phyloP scores from a whole-genome alignment of 331 rosid genomes.

The Quercus tomentella region DNA sequence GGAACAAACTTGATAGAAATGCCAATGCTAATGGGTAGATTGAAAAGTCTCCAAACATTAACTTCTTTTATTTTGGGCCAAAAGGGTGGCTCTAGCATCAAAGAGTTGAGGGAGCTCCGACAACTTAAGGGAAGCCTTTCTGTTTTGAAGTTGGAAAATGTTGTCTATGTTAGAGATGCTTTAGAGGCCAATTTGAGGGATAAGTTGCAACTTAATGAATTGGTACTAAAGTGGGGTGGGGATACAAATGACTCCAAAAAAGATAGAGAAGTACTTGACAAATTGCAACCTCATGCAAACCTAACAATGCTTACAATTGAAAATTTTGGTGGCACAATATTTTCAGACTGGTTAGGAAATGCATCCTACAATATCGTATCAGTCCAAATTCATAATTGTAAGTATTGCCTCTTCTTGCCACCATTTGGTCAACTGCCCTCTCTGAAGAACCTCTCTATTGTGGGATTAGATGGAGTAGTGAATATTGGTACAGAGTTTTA shows the following conservation, averaged over 20 bases:
- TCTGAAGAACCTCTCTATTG: slow-evolving; percentile 3
- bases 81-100: neutral
- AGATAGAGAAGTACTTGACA: neutral
- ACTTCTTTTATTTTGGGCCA: neutral
- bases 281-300: neutral
- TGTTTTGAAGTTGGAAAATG: neutral
- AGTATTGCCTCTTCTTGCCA: slow-evolving; percentile 16
- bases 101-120: neutral
- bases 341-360: slow-evolving; percentile 21
- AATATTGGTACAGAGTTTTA: slow-evolving; percentile 5
- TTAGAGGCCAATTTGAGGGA: neutral
- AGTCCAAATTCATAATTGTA: slow-evolving; percentile 3
- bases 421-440: slow-evolving; percentile 24
- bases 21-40: neutral
- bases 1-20: neutral
- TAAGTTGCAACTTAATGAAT: neutral
- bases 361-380: neutral
- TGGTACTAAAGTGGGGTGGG: neutral
- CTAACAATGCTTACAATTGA: neutral
- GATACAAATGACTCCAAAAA: neutral
- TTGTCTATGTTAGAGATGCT: neutral
- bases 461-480: slow-evolving; percentile 2
- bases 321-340: slow-evolving; percentile 11
- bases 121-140: neutral
- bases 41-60: neutral